Evolutionary conservation across 768 basidiomycete genomes (phyloP).

Genomic region (Coprinopsis cinerea): DNA sequence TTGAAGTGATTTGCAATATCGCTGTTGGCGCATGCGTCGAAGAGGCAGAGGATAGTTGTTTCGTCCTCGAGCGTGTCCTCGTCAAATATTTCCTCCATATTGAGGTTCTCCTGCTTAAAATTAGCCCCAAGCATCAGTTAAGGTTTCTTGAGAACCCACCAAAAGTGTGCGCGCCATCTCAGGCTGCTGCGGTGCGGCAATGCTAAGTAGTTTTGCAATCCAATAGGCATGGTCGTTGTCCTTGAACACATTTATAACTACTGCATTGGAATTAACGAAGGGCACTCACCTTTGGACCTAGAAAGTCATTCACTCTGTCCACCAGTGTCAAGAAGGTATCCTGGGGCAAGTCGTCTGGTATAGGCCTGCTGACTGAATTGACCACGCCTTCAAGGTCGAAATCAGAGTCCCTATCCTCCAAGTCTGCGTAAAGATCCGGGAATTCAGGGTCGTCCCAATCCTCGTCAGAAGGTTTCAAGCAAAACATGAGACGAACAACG

Average conservation of each 20-base stretch:
- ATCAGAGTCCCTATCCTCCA: constrained; percentile 43
- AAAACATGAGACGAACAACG: constrained; percentile 69
- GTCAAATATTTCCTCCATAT: constrained; percentile 51
- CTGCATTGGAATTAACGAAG: background rate
- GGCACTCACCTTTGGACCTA: constrained; percentile 50
- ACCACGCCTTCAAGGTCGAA: constrained; percentile 56
- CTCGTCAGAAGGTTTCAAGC: constrained; percentile 70
- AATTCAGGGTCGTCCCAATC: constrained; percentile 76
- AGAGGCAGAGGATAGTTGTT: constrained; percentile 47
- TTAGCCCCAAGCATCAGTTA: too few species aligned
- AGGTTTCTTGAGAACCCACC: too few species aligned
- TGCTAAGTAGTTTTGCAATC: constrained; percentile 56
- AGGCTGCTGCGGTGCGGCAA: constrained; percentile 63
- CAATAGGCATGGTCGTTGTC: constrained; percentile 50
- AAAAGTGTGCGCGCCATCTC: constrained; percentile 43
- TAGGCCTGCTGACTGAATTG: constrained; percentile 47
- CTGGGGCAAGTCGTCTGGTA: constrained; percentile 47
- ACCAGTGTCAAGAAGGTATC: constrained; percentile 53
- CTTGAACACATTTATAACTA: constrained; percentile 23
- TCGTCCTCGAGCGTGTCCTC: constrained; percentile 42
- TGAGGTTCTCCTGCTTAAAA: constrained; percentile 51
- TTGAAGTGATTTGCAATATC: constrained; percentile 53
- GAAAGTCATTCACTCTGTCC: constrained; percentile 44
- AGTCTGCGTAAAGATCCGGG: constrained; percentile 61
- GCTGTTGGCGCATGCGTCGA: constrained; percentile 59